Percentiles rank a stretch among this genome's conserved stretches.
Conservation (phyloP, 2,329 filamentous ascomycete species). For the Fusarium nanum region DNA sequence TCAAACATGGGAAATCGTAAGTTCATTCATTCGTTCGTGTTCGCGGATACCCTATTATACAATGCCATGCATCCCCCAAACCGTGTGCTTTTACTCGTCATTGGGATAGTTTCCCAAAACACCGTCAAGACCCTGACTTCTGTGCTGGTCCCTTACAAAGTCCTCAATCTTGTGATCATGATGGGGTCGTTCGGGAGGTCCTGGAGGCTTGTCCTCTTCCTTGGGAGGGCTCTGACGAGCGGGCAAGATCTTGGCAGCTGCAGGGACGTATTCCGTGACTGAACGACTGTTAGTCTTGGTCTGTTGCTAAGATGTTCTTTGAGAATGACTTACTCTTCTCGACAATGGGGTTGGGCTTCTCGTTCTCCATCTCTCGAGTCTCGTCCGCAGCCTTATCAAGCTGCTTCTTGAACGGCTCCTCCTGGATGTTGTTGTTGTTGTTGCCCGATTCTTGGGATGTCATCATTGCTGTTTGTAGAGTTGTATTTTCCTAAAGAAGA, state of each 20-base stretch:
- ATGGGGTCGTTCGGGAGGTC: constrained; percentile 57
- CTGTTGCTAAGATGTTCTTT: too few relatives aligned
- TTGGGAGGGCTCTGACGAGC: constrained; percentile 46
- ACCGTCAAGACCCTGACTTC: constrained; percentile 55
- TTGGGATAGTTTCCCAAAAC: constrained; percentile 34
- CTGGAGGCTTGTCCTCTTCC: constrained; percentile 41
- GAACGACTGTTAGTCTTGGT: constrained; percentile 19
- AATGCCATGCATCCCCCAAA: not conserved
- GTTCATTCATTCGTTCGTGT: constrained; percentile 14
- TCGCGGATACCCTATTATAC: constrained; percentile 9
- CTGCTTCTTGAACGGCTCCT: constrained; percentile 56
- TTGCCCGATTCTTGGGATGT: constrained; percentile 25
- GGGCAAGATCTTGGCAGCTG: constrained; percentile 56
- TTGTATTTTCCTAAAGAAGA: constrained; percentile 17
- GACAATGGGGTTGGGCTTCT: constrained; percentile 52
- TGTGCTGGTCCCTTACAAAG: constrained; percentile 65
- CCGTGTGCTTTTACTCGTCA: constrained; percentile 20
- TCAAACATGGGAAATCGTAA: constrained; percentile 8
- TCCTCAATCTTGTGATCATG: constrained; percentile 64
- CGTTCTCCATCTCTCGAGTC: constrained; percentile 45
- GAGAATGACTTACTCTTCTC: constrained; percentile 55
- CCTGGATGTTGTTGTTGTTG: constrained; percentile 18
- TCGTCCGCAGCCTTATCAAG: constrained; percentile 58
- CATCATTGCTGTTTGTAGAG: constrained; percentile 23
- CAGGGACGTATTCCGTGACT: constrained; percentile 60